Evolutionary conservation across 2,329 filamentous ascomycete species (phyloP), one percentile per base, ranked within the genome.

Genomic region (Penicillium thymicola): DNA sequence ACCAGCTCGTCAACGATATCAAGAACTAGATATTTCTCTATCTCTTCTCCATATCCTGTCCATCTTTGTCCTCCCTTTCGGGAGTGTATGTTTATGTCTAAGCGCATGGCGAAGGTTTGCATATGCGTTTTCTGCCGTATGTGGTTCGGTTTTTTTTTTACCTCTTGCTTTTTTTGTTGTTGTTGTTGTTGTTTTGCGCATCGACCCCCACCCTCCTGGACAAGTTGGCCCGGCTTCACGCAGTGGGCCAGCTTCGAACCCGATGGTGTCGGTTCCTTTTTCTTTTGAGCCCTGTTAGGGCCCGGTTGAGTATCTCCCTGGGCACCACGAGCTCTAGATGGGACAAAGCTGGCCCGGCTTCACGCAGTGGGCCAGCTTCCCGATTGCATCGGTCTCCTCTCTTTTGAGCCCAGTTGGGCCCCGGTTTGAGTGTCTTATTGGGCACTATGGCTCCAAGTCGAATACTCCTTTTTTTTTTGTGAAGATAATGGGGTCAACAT

Each of bases 1-100:
- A 56, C 46, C 47, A 47, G 1, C 55, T 60, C 37, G 51, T 65
- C 18, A 42, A 65, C 38, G 53, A 56, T 23, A 59, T 64, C 52
- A 66, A 65, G 49, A 59, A 64, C 36, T 66, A 59, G 51, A 30
- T 30, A 18, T 37, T 9, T 28, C 28, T 21, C 4, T 28, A 51
- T 51, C 16, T 51, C 21, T 36, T 34, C 10, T 13, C 3, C 21
- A 40, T 28, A 28, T 28, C 21, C 14, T 45, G 14, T 45, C 32
- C 23, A 51, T 51, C 32, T 40, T 45, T 55, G 25, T 55, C 23
- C 44, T 34, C 34, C 47, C 41, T 36, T 25, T 16, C 5, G 40
- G 41, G 53, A 41, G 41, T 55, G 47, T 55, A 45, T 51, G 47
- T 51, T 55, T 51, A 55, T 55, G 41, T 45, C 34, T 27, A 36